A percentile compares a stretch with the other conserved stretches of the same genome.
phyloP scores from a whole-genome alignment of 164 flowering plant species.

The grape (Vitis vinifera) region DNA sequence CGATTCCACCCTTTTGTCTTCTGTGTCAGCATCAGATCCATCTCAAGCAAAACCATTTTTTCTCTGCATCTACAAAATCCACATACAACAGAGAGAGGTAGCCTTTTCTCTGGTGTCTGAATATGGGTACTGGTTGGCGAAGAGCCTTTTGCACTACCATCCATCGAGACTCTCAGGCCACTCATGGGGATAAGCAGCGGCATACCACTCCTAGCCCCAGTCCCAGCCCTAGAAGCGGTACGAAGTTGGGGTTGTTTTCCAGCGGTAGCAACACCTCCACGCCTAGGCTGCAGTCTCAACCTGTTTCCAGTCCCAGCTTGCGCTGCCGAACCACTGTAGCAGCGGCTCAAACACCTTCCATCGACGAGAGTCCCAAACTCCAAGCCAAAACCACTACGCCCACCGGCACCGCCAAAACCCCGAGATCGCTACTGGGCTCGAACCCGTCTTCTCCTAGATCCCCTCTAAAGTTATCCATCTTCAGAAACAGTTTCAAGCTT shows the following conservation, averaged over 20 bases:
- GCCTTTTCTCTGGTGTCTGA: neutral
- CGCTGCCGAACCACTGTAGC: conserved; percentile 29
- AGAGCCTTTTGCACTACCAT: conserved; percentile 86
- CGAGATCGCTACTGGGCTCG: conserved; percentile 29
- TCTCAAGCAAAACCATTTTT: conserved; percentile 13
- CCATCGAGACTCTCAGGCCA: conserved; percentile 43
- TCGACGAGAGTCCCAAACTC: conserved; percentile 43
- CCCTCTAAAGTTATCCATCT: conserved; percentile 68
- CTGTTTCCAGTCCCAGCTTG: conserved; percentile 25
- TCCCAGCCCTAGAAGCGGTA: conserved; percentile 42
- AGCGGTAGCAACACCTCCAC: conserved; percentile 64
- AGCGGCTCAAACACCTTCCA: conserved; percentile 7
- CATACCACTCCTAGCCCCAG: conserved; percentile 25
- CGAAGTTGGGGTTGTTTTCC: conserved; percentile 53
- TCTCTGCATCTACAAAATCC: neutral
- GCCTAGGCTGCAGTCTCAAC: conserved; percentile 49
- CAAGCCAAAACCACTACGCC: conserved; percentile 52
- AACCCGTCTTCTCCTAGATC: conserved; percentile 78
- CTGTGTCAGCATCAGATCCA: conserved; percentile 20
- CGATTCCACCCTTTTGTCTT: conserved; percentile 42
- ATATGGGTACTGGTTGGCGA: conserved; percentile 93
- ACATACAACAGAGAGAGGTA: neutral
- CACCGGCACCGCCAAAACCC: conserved; percentile 27
- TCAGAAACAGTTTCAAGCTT: conserved; percentile 70
- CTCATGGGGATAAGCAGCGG: conserved; percentile 20